Evolutionary conservation across 2,329 filamentous ascomycete species (phyloP), one percentile per base, ranked within the genome.

Genomic region (Sclerotiophoma versabilis): DNA sequence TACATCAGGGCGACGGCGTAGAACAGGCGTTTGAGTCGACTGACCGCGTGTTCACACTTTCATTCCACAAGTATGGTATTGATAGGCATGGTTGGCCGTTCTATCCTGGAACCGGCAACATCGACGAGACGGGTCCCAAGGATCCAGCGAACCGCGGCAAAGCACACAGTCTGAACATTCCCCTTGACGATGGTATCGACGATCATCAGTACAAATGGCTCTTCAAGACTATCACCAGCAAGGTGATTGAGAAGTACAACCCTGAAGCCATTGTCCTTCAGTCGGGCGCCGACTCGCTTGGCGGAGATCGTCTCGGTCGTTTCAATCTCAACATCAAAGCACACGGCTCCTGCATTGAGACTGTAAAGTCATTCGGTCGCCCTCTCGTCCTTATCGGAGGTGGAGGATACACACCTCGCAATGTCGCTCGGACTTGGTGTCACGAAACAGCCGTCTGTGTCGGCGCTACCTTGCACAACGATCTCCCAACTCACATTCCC

Each of bases 291-390:
- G 95, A 99, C 80, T 96, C 91, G 33, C 84, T 99, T 0, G 93
- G 93, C 32, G 93, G 95, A 59, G 95, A 99, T 76, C 85, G 95
- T 19, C 85, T 99, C 0, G 95, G 95, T 42, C 89, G 92, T 60
- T 99, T 99, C 83, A 99, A 98, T 72, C 86, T 99, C 56, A 96
- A 96, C 74, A 95, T 99, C 56, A 88, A 92, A 72, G 93, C 93
- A 12, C 95, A 99, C 76, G 93, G 92, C 47, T 88, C 89, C 60
- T 99, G 95, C 74, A 91, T 97, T 54, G 86, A 88, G 43, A 97
- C 89, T 68, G 92, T 93, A 75, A 98, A 98, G 76, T 85, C 81
- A 39, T 86, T 92, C 59, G 82, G 84, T 6, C 80, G 96, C 1
- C 95, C 95, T 2, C 83, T 98, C 58, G 87, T 99, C 43, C 85